Base-by-base conservation (phyloP, 768 basidiomycete genomes). In the Gloeophyllum trabeum region DNA sequence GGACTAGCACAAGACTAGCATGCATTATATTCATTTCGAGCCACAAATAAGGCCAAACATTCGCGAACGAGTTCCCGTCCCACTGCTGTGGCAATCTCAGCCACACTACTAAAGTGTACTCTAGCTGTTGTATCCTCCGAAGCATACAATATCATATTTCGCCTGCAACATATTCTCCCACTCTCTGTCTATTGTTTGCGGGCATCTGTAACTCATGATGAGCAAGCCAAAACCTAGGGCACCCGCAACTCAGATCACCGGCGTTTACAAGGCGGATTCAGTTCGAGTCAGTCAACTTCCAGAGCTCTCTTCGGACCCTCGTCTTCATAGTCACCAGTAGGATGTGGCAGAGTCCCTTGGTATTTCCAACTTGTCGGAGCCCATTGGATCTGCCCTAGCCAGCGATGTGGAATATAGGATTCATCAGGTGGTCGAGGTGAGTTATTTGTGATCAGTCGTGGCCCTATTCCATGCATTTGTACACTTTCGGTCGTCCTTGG, bases 401-500 rank as follows among this genome's bases (percentile, higher is more conserved):
- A 91, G 88, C 51, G 96, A 99, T 65, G 90, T 97, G 32, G 96
- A 98, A 56, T 97, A 97, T 62, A 71, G 96, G 45, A 75, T 97
- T 56, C 90, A 94, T 60, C 89, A 98, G 57, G 83, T 98, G 32
- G 74, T 94, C 51, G 89, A 96, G 75, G 90, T 89, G 48, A 34
- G 66, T 53, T 16, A 26, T 22, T 42, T 14, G 7, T 42, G 10
- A 7, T 20, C 12, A n/a, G 12, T 21, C 20, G 19, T 19, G n/a
- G 10, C 46, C 23, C 34, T 7, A 20, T 7, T 10, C 20, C 19
- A 20, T 22, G n/a, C 14, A 40, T 26, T 30, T 22, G 20, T 21
- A 5, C 16, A 32, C 19, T 35, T 44, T 40, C 39, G 19, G 16
- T 30, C 39, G 25, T 23, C 30, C 38, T 35, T 45, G 43, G 18